Evolutionary conservation across 2,329 filamentous ascomycete genomes (phyloP).

Genomic region (Blastomyces silverae): DNA sequence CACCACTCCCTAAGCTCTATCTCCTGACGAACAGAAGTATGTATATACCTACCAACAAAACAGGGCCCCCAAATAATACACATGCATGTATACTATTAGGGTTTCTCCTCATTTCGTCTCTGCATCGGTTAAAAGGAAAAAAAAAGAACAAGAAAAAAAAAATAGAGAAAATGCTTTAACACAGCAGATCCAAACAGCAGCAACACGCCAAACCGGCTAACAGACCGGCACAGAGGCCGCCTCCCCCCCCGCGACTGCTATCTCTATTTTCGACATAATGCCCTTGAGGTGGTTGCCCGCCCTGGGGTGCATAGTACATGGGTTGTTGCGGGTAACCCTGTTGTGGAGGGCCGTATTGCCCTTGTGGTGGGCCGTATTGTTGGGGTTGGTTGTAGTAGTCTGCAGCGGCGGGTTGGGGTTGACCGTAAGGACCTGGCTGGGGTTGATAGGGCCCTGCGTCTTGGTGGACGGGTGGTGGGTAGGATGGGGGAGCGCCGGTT

Average conservation of each 20-base stretch:
- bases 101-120: neutral
- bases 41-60: neutral
- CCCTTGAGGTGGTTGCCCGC: constrained; percentile 34
- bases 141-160: neutral
- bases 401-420: constrained; percentile 22
- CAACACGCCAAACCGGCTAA: constrained; percentile 45
- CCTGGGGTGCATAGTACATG: constrained; percentile 38
- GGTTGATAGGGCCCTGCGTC: constrained; percentile 28
- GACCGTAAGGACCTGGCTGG: constrained; percentile 16
- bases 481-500: constrained; percentile 35
- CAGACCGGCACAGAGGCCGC: constrained; percentile 43
- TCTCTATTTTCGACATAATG: constrained; percentile 34
- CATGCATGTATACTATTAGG: neutral
- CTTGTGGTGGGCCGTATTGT: constrained; percentile 6
- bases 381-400: constrained; percentile 13
- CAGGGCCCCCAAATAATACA: neutral
- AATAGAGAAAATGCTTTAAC: constrained; percentile 24
- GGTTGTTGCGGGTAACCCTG: constrained; percentile 23
- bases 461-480: constrained; percentile 31
- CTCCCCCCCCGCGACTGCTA: constrained; percentile 26
- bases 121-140: neutral
- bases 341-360: constrained; percentile 10
- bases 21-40: neutral
- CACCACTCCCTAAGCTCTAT: neutral
- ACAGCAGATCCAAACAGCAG: constrained; percentile 46